A percentile compares a stretch with the other conserved stretches of the same genome.
Evolutionary conservation across 495 filamentous ascomycete species (phyloP).

Genomic region (Tuber umbilicatum): DNA sequence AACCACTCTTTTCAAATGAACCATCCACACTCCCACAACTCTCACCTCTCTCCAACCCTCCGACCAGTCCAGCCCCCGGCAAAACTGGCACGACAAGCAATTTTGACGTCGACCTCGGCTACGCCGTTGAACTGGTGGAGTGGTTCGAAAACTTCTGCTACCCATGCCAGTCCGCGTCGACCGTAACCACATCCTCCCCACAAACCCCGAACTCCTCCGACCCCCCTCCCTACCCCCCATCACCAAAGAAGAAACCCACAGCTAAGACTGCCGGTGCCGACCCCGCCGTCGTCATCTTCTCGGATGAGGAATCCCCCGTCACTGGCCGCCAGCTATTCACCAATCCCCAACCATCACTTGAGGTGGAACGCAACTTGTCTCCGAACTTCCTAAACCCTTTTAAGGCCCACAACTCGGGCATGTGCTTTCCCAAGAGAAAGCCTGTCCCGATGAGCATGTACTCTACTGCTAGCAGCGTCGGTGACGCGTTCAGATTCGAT

Average conservation of each 20-base stretch:
- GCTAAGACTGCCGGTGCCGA: not conserved
- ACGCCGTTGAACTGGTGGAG: constrained; percentile 19
- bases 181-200: not conserved
- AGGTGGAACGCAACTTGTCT: not conserved
- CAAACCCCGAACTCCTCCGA: not conserved
- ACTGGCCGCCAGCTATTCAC: not conserved
- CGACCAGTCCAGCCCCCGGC: not conserved
- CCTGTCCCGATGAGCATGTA: not conserved
- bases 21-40: not conserved
- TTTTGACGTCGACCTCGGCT: constrained; percentile 20
- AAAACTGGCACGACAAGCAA: not conserved
- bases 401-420: not conserved
- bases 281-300: not conserved
- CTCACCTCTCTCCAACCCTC: not conserved
- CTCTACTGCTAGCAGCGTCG: constrained; percentile 22
- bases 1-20: not conserved
- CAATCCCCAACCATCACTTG: not conserved
- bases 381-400: not conserved
- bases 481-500: constrained; percentile 28
- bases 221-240: not conserved
- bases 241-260: not conserved
- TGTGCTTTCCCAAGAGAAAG: not conserved
- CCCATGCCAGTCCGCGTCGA: not conserved
- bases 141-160: constrained; percentile 31
- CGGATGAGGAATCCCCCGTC: not conserved